These are phyloP conservation scores for Mycena sp. DNA, from an alignment of 1,284 basidiomycete genomes.

Conservation along the genomic window DNA sequence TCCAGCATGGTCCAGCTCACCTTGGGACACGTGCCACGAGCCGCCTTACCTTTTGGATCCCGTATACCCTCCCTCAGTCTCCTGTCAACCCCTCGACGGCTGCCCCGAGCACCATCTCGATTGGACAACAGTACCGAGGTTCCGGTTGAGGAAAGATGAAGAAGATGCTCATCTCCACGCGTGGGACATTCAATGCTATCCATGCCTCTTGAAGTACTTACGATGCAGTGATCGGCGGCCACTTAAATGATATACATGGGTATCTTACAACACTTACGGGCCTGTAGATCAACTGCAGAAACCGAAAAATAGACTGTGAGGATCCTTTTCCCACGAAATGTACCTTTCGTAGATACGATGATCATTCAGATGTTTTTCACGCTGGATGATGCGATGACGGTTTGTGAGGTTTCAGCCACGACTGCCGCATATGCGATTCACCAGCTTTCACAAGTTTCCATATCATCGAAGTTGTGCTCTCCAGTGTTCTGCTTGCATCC, in stretches of 20 bases:
- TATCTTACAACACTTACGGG: no score
- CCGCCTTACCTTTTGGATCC: conserved; percentile 23
- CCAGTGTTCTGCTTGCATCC: neutral
- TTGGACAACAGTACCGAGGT: conserved; percentile 19
- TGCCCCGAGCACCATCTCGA: conserved; percentile 23
- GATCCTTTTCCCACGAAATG: neutral
- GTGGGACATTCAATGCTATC: conserved; percentile 7
- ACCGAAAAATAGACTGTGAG: no score
- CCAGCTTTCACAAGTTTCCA: no score
- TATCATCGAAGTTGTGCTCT: no score
- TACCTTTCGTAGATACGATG: neutral
- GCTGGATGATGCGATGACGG: conserved; percentile 22
- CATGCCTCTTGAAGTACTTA: no score
- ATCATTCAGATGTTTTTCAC: conserved; percentile 18
- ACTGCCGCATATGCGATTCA: no score
- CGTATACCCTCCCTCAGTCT: conserved; percentile 22
- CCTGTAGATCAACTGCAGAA: no score
- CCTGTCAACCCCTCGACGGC: conserved; percentile 10
- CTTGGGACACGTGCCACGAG: conserved; percentile 15
- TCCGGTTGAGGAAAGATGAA: neutral
- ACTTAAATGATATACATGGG: no score
- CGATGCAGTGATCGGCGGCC: no score
- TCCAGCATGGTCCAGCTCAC: neutral
- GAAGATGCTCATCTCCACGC: neutral
- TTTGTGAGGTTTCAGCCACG: conserved; percentile 3